phyloP scores from a whole-genome alignment of 192 early-diverging fungal genomes.

The Pilobolus umbonatus region DNA sequence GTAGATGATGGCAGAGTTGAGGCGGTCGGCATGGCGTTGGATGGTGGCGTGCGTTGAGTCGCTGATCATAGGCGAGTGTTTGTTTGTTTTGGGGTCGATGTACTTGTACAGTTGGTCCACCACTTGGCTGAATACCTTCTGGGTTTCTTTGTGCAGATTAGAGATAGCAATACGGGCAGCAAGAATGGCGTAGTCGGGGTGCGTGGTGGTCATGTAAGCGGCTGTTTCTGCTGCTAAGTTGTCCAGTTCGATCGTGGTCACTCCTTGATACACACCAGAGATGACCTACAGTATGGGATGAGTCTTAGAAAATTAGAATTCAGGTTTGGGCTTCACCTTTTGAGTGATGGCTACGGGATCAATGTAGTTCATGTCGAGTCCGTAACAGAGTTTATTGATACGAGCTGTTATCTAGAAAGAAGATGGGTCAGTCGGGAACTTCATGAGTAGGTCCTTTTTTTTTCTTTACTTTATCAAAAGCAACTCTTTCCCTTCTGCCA shows the following conservation, averaged over 20 bases:
- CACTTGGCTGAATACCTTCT: slow-evolving; percentile 79
- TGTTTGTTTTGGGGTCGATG: slow-evolving; percentile 85
- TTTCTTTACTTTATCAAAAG: slow-evolving; percentile 83
- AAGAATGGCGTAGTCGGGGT: slow-evolving; percentile 96
- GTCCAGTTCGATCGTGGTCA: slow-evolving; percentile 82
- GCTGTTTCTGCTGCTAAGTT: slow-evolving; percentile 90
- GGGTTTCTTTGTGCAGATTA: slow-evolving; percentile 90
- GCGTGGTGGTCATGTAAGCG: slow-evolving; percentile 87
- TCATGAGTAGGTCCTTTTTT: neutral
- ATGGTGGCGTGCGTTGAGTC: slow-evolving; percentile 66
- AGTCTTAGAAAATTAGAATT: no score
- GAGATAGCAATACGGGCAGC: slow-evolving; percentile 97
- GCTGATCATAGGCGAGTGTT: slow-evolving; percentile 88
- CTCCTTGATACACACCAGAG: slow-evolving; percentile 81
- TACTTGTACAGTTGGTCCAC: slow-evolving; percentile 83
- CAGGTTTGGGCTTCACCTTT: slow-evolving; percentile 63
- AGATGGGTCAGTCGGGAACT: neutral
- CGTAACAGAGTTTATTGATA: slow-evolving; percentile 96
- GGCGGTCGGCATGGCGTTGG: slow-evolving; percentile 65
- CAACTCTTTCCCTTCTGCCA: slow-evolving; percentile 87
- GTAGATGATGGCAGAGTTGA: slow-evolving; percentile 97
- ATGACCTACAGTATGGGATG: slow-evolving; percentile 50
- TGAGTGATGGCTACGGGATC: slow-evolving; percentile 92
- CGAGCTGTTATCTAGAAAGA: slow-evolving; percentile 67
- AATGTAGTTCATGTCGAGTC: slow-evolving; percentile 91